phyloP scores from a whole-genome alignment of 2,329 filamentous ascomycete genomes.

The Fusarium armeniacum region DNA sequence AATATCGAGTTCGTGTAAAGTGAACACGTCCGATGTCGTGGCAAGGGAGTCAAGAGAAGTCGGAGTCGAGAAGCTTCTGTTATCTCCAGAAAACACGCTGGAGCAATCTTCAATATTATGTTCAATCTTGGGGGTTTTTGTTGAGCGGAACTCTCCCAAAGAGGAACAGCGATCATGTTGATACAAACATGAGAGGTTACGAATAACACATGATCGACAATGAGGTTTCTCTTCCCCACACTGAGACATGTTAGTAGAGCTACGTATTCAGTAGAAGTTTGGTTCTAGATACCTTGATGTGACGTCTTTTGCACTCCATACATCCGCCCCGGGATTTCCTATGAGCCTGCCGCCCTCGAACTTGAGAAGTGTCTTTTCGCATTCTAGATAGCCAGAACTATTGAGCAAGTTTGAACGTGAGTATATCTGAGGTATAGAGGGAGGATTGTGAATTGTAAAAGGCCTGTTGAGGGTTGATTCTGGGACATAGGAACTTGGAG shows the following conservation, averaged over 20 bases:
- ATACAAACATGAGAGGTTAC: background rate
- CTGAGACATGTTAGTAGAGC: background rate
- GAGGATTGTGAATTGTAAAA: background rate
- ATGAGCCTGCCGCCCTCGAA: background rate
- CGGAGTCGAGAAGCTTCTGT: background rate
- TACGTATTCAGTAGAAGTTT: no score
- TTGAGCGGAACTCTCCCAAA: background rate
- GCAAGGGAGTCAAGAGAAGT: background rate
- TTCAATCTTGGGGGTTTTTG: background rate
- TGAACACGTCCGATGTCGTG: background rate
- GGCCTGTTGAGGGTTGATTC: background rate
- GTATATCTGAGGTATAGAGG: background rate
- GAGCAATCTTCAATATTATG: no score
- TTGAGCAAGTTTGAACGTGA: background rate
- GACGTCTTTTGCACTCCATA: background rate
- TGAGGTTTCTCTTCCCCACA: constrained; percentile 3
- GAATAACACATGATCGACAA: background rate
- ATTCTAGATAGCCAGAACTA: background rate
- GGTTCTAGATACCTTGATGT: background rate
- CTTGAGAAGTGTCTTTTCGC: background rate
- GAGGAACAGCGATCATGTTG: background rate
- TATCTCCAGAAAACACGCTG: background rate
- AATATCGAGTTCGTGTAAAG: background rate
- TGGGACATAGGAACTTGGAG: background rate
- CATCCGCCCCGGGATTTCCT: background rate